A percentile compares a stretch with the other conserved stretches of the same genome.
phyloP scores from a whole-genome alignment of 2,329 filamentous ascomycete species.

The Lojkania enalia region DNA sequence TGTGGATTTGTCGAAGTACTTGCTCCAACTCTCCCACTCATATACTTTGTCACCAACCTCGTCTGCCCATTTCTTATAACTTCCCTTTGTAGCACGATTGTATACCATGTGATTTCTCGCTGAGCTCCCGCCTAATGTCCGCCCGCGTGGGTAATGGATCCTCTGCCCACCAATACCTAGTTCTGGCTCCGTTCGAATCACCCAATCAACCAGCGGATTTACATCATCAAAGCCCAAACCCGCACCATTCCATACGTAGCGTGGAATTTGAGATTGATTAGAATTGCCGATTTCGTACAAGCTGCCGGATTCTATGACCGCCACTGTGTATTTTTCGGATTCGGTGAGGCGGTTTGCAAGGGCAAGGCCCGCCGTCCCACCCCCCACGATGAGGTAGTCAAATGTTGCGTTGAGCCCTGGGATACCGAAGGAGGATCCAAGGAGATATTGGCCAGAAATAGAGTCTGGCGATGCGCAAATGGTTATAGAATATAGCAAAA shows the following conservation, averaged over 20 bases:
- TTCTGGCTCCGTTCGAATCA: constrained; percentile 25
- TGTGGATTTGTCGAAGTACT: constrained; percentile 30
- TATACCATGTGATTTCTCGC: constrained; percentile 29
- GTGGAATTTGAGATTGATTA: constrained; percentile 26
- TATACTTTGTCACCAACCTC: constrained; percentile 29
- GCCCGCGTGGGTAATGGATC: constrained; percentile 32
- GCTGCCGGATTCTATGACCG: constrained; percentile 31
- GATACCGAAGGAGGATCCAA: constrained; percentile 29
- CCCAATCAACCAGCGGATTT: constrained; percentile 33
- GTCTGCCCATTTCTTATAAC: constrained; percentile 28
- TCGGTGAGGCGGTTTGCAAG: constrained; percentile 26
- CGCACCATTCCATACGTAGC: constrained; percentile 14
- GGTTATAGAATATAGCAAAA: too few relatives aligned
- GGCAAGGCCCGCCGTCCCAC: constrained; percentile 26
- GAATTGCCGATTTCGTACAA: constrained; percentile 34
- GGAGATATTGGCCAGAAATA: constrained; percentile 19
- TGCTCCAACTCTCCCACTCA: constrained; percentile 25
- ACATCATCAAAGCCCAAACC: constrained; percentile 18
- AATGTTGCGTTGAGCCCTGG: constrained; percentile 24
- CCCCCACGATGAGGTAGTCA: constrained; percentile 32
- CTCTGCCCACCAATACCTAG: constrained; percentile 10
- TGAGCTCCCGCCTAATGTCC: constrained; percentile 26
- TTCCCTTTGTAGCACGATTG: constrained; percentile 17
- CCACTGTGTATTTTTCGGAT: constrained; percentile 16
- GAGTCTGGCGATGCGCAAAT: constrained; percentile 9